A percentile compares a stretch with the other conserved stretches of the same genome.
Conservation (phyloP, 1,284 basidiomycete species). For the Laetiporus sulphureus region DNA sequence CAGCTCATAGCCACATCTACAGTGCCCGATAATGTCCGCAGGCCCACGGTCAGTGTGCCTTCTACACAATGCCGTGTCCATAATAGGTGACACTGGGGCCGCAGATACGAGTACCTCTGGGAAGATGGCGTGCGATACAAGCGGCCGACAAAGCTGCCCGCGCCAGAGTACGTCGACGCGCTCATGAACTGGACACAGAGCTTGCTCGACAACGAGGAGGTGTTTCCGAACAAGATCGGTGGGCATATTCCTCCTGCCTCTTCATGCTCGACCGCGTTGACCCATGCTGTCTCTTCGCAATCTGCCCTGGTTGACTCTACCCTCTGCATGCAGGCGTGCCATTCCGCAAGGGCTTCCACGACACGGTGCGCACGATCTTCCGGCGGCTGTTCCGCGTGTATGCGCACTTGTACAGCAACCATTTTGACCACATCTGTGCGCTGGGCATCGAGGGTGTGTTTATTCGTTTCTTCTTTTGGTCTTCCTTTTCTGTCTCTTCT, state of each 20-base stretch:
- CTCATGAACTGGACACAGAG: slow-evolving; percentile 99
- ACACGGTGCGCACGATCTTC: slow-evolving; percentile 89
- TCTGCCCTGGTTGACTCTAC: background rate
- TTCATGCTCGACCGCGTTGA: no score
- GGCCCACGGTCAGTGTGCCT: slow-evolving; percentile 75
- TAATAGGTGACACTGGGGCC: no score
- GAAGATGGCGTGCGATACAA: slow-evolving; percentile 92
- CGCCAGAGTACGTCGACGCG: slow-evolving; percentile 96
- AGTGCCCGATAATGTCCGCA: slow-evolving; percentile 99
- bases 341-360: slow-evolving; percentile 88
- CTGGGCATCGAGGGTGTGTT: slow-evolving; percentile 94
- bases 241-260: no score
- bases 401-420: slow-evolving; percentile 98
- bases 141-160: slow-evolving; percentile 89
- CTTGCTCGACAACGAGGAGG: slow-evolving; percentile 85
- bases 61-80: no score
- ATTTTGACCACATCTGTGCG: slow-evolving; percentile 98
- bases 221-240: slow-evolving; percentile 97
- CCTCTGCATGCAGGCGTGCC: slow-evolving; percentile 61
- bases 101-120: slow-evolving; percentile 97
- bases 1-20: no score
- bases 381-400: slow-evolving; percentile 95
- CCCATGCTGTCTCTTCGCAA: background rate
- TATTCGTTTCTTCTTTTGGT: no score
- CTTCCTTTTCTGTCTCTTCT: no score